Conservation (phyloP, 176 grass and related monocot genomes). For the Oryza nivara region DNA sequence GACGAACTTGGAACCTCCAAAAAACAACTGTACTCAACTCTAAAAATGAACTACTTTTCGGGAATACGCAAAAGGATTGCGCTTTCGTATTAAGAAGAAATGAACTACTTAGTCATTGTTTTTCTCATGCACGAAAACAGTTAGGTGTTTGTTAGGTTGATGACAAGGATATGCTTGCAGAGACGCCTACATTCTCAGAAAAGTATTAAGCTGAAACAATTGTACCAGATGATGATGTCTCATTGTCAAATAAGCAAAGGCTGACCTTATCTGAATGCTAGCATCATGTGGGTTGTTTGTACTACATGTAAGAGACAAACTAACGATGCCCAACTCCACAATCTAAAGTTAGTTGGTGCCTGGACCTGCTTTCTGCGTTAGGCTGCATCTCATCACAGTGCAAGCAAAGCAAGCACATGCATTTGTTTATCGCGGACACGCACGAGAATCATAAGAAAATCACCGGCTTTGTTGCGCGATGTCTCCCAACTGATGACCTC, state of each 20-base stretch:
- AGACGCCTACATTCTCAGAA: background rate
- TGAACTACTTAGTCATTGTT: background rate
- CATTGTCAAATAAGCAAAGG: background rate
- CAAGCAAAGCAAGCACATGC: background rate
- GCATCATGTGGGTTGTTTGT: background rate
- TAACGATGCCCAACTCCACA: background rate
- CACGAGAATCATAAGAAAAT: constrained; percentile 1
- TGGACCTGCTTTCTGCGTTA: background rate
- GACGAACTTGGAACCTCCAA: background rate
- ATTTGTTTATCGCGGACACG: background rate
- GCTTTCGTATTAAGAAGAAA: background rate
- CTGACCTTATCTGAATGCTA: background rate
- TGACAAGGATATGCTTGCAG: background rate
- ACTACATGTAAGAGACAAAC: background rate
- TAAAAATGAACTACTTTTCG: too few species aligned
- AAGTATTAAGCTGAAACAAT: background rate
- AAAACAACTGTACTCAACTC: background rate
- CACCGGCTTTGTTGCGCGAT: background rate
- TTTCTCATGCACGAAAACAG: background rate
- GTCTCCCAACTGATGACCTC: constrained; percentile 18
- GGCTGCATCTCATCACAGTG: background rate
- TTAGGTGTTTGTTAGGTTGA: constrained; percentile 2
- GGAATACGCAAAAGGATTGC: too few species aligned
- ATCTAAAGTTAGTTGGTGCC: background rate
- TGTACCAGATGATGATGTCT: background rate